Conservation (phyloP, 2,329 filamentous ascomycete species). For the Xylariaceae sp. region DNA sequence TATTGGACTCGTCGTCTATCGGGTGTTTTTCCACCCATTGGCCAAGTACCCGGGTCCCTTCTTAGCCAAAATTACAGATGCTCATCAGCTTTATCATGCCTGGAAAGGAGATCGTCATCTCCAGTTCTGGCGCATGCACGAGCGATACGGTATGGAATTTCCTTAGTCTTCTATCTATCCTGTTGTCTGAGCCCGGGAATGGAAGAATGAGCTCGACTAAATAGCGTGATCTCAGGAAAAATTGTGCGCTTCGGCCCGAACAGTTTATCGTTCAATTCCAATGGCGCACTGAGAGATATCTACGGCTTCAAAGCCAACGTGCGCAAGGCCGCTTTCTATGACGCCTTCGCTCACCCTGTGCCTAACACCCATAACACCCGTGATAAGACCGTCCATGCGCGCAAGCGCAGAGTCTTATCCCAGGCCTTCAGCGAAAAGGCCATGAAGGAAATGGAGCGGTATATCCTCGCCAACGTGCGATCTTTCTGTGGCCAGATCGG, state of each 20-base stretch:
- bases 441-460: constrained; percentile 62
- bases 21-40: constrained; percentile 58
- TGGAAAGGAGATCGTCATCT: constrained; percentile 70
- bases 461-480: constrained; percentile 60
- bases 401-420: constrained; percentile 65
- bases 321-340: constrained; percentile 66
- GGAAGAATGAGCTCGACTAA: neutral
- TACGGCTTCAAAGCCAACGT: constrained; percentile 60
- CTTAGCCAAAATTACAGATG: constrained; percentile 57
- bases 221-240: constrained; percentile 38
- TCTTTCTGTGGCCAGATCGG: constrained; percentile 58
- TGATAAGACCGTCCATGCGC: constrained; percentile 61
- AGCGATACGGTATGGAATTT: constrained; percentile 59
- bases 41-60: constrained; percentile 60
- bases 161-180: neutral
- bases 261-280: constrained; percentile 70
- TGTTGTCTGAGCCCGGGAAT: neutral
- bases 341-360: constrained; percentile 64
- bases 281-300: constrained; percentile 59
- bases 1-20: constrained; percentile 44
- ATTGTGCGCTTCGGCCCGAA: constrained; percentile 75
- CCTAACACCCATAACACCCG: constrained; percentile 69
- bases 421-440: constrained; percentile 65
- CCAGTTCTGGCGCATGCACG: constrained; percentile 64
- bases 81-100: constrained; percentile 65